Evolutionary conservation across 352 stramenopile genomes (phyloP).

Genomic region (Phytophthora citricola): DNA sequence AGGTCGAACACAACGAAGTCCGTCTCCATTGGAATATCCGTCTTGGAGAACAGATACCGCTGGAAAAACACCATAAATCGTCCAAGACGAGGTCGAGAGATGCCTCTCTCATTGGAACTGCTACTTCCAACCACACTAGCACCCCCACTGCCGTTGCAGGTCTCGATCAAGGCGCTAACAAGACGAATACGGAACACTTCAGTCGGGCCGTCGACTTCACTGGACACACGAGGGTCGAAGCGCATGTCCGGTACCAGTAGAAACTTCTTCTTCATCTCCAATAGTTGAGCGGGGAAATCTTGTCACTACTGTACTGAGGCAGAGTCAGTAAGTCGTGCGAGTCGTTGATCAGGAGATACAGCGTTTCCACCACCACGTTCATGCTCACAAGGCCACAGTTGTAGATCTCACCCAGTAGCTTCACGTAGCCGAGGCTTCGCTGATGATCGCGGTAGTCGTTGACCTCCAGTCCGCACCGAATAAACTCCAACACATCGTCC

Average conservation of each 20-base stretch:
- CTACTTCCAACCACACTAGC: conserved; percentile 6
- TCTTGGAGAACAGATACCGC: conserved; percentile 97
- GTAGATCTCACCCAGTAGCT: conserved; percentile 95
- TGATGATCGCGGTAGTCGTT: conserved; percentile 94
- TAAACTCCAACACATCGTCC: conserved; percentile 93
- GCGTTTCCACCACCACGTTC: conserved; percentile 92
- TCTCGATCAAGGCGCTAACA: conserved; percentile 94
- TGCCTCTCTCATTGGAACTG: conserved; percentile 80
- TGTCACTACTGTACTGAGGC: conserved; percentile 57
- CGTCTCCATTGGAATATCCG: conserved; percentile 94
- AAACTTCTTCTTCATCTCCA: conserved; percentile 72
- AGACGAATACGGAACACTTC: conserved; percentile 96
- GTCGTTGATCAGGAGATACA: conserved; percentile 96
- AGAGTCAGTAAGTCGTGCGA: conserved; percentile 92
- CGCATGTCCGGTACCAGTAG: conserved; percentile 79
- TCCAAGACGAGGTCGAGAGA: conserved; percentile 86
- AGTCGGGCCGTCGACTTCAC: conserved; percentile 88
- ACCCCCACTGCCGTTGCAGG: conserved; percentile 55
- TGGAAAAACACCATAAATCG: conserved; percentile 95
- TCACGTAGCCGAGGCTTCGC: conserved; percentile 91
- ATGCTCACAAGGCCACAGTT: conserved; percentile 91
- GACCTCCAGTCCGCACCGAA: conserved; percentile 91
- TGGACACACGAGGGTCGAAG: conserved; percentile 90
- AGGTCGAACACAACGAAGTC: conserved; percentile 91
- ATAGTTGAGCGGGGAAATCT: conserved; percentile 41